Evolutionary conservation across 1,139 yeast species (phyloP).

Genomic region (Waltiozyma sp.): DNA sequence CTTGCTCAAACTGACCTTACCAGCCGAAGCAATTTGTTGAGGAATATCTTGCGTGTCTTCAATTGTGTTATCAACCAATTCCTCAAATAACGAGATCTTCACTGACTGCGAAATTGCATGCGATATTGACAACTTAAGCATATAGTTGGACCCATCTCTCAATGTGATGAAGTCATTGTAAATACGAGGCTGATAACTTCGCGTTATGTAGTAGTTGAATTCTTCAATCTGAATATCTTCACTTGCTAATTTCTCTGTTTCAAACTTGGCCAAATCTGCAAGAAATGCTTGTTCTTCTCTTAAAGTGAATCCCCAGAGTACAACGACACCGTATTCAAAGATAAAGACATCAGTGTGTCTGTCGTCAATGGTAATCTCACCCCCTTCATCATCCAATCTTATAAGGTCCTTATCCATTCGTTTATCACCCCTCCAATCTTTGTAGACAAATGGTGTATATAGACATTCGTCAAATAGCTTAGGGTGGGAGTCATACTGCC

Average conservation of each 20-base stretch:
- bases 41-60: slow-evolving; percentile 97
- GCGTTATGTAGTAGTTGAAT: slow-evolving; percentile 86
- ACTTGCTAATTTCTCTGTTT: slow-evolving; percentile 76
- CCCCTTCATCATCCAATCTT: slow-evolving; percentile 85
- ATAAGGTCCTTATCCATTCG: slow-evolving; percentile 40
- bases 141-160: slow-evolving; percentile 81
- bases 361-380: slow-evolving; percentile 75
- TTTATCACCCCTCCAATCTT: slow-evolving; percentile 58
- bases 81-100: slow-evolving; percentile 89
- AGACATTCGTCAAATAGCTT: slow-evolving; percentile 88
- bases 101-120: slow-evolving; percentile 92
- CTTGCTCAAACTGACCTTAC: slow-evolving; percentile 88
- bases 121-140: slow-evolving; percentile 80
- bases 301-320: slow-evolving; percentile 87
- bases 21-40: slow-evolving; percentile 86
- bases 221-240: slow-evolving; percentile 93
- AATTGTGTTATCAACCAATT: slow-evolving; percentile 87
- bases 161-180: slow-evolving; percentile 90
- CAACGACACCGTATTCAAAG: slow-evolving; percentile 91
- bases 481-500: slow-evolving; percentile 69
- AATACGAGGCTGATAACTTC: slow-evolving; percentile 87
- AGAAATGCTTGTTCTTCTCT: slow-evolving; percentile 78
- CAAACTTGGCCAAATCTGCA: slow-evolving; percentile 76
- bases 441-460: slow-evolving; percentile 79
- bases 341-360: slow-evolving; percentile 68